Base-by-base conservation (phyloP, 345 rosid species). In the Gossypium herbaceum region DNA sequence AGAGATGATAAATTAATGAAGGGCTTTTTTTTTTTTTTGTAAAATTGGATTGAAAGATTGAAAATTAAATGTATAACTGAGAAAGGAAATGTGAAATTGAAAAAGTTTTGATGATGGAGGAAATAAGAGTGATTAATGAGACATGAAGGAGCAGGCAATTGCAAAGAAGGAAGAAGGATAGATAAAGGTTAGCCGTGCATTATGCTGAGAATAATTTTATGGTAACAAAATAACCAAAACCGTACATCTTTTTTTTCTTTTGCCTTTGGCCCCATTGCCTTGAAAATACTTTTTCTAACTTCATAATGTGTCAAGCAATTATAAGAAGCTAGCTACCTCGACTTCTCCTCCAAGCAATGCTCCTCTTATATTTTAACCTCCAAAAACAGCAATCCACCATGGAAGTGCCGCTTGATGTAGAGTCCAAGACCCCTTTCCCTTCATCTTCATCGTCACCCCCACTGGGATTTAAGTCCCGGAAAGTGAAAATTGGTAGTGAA, bases 361-460 rank as follows among this genome's bases (percentile, higher is more conserved):
- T 11, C 74, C 54, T 43, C 19, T 17, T 39, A 20, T 39, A 56
- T 55, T 34, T 34, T 51, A 48, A 48, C 19, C 51, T 41, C 58
- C 65, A 50, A 48, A 24, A 27, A 25, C 13, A 22, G 9, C 22
- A 34, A 68, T 72, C 52, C 75, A 25, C 75, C 57, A 73, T 73
- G 68, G 68, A 55, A 57, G 19, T 13, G 29, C 51, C 75, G 58
- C 16, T 56, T 10, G 34, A 10, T 59, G 50, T 41, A 4, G 55
- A 58, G n/a, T 47, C 60, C 12, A 65, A 73, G 24, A 24, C 15
- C 9, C 57, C n/a, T 60, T 60, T 39, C 19, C 20, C 64, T 11
- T 55, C 75, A 29, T 34, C 75, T 41, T 55, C 62, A 24, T 59
- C 65, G 12, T 60, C 75, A 4, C 43, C 75, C 12, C 15, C 75